A percentile compares a stretch with the other conserved stretches of the same genome.
phyloP scores from a whole-genome alignment of 306 rosid species.

The Citrullus mucosospermus region DNA sequence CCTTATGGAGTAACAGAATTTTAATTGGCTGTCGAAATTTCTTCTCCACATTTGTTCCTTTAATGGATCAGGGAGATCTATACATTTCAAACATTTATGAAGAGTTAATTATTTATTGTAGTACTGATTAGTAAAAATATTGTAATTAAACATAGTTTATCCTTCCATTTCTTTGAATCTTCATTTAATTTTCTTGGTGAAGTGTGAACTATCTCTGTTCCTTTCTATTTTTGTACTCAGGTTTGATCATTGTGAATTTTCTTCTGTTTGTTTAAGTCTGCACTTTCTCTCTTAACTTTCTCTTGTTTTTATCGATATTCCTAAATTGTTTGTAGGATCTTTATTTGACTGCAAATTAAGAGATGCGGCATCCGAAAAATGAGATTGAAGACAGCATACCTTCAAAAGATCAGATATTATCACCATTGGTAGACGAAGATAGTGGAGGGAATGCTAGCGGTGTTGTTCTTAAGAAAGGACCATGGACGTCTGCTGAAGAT shows the following conservation, averaged over 20 bases:
- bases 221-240: not conserved
- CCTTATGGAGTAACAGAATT: constrained; percentile 17
- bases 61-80: constrained; percentile 21
- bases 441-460: constrained; percentile 27
- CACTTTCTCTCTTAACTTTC: not conserved
- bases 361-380: constrained; percentile 40
- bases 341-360: constrained; percentile 19
- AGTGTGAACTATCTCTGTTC: not conserved
- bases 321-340: constrained; percentile 18
- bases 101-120: not conserved
- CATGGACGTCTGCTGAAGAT: constrained; percentile 92
- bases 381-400: constrained; percentile 47
- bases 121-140: not conserved
- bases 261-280: not conserved
- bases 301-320: constrained; percentile 16
- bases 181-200: not conserved
- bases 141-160: not conserved
- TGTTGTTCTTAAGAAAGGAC: constrained; percentile 73
- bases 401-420: constrained; percentile 29
- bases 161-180: not conserved
- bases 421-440: constrained; percentile 40
- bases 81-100: constrained; percentile 5
- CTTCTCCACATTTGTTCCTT: constrained; percentile 3
- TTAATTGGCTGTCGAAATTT: constrained; percentile 10
- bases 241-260: not conserved